phyloP scores from a whole-genome alignment of 257 asterid genomes.

The Solanum verrucosum region DNA sequence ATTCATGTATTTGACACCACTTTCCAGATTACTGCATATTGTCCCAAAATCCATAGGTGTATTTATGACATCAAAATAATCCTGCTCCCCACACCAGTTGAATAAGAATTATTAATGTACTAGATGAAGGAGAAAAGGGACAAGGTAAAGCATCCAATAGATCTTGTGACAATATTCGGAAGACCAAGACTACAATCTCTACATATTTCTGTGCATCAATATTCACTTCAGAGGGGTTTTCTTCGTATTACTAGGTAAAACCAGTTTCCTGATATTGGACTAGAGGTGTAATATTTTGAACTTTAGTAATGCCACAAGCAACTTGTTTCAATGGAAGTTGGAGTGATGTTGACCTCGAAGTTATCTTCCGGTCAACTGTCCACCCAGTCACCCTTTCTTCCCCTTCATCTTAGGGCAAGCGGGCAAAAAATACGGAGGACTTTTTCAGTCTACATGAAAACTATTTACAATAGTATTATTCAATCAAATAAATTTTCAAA shows the following conservation, averaged over 20 bases:
- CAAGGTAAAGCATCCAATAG: not conserved
- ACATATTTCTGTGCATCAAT: not conserved
- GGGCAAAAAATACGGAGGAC: not conserved
- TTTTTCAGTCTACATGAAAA: not conserved
- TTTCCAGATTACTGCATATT: slow-evolving; percentile 85
- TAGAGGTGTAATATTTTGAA: not conserved
- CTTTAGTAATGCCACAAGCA: not conserved
- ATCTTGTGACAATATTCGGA: not conserved
- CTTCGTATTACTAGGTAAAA: not conserved
- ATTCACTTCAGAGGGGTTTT: not conserved
- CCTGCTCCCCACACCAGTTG: slow-evolving; percentile 44
- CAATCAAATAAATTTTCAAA: not conserved
- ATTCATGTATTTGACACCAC: slow-evolving; percentile 72
- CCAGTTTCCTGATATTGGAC: not conserved
- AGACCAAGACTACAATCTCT: not conserved
- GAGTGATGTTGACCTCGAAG: not conserved
- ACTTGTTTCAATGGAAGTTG: not conserved
- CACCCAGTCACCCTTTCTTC: no score
- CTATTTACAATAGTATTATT: not conserved
- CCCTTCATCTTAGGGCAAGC: no score
- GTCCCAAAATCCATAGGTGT: slow-evolving; percentile 99
- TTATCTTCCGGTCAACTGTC: no score
- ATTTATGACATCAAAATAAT: slow-evolving; percentile 84
- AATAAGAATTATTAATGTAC: not conserved
- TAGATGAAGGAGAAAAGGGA: not conserved